A percentile compares a stretch with the other conserved stretches of the same genome.
phyloP scores from a whole-genome alignment of 2,329 filamentous ascomycete genomes.

The Microsporum ferrugineum region DNA sequence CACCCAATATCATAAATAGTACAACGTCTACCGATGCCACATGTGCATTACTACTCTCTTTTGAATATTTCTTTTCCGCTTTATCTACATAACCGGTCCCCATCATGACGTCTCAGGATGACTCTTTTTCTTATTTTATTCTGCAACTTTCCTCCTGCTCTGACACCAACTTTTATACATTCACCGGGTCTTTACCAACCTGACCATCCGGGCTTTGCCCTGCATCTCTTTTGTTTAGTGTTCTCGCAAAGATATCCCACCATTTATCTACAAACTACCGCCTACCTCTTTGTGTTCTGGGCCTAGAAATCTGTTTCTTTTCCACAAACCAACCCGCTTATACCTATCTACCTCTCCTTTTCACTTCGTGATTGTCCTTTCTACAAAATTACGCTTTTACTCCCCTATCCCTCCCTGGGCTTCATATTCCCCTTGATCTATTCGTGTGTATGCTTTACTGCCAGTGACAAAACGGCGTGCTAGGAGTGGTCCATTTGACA shows the following conservation, averaged over 20 bases:
- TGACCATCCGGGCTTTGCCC: not conserved
- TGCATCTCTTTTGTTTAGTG: not conserved
- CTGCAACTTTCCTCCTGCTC: not conserved
- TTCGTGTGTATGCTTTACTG: not conserved
- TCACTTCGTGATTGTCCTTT: slow-evolving; percentile 3
- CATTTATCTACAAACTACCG: not conserved
- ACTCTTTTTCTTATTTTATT: not conserved
- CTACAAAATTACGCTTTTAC: not conserved
- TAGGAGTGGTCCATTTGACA: slow-evolving; percentile 1
- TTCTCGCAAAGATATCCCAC: not conserved
- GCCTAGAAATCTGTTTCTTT: not conserved
- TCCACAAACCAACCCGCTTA: not conserved
- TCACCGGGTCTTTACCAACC: not conserved
- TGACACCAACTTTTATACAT: not conserved
- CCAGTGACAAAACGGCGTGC: not conserved
- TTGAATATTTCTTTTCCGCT: not conserved
- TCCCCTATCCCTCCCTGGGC: not conserved
- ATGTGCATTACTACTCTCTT: not conserved
- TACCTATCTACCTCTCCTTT: not conserved
- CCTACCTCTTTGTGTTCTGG: not conserved
- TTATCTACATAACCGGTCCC: not conserved
- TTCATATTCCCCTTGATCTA: not conserved
- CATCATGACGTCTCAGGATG: not conserved
- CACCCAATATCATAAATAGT: not conserved
- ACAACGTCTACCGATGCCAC: not conserved